Base-by-base conservation (phyloP, 73 alveolate genomes). In the Paramecium tetraurelia region DNA sequence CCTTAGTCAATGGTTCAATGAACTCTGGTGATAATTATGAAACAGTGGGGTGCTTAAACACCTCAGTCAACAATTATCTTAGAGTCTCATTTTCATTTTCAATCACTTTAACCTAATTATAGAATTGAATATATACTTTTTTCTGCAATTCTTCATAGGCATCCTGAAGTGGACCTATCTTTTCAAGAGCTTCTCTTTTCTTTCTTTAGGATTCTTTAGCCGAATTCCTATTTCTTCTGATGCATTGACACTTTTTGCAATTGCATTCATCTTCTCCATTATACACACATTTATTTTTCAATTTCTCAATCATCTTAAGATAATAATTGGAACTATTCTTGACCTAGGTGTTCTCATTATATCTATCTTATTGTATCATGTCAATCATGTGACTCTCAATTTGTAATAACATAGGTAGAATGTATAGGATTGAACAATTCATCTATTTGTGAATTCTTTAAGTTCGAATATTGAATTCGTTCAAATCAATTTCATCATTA, bases 191-290 rank as follows among this genome's bases (percentile, higher is more conserved):
- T 46, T 89, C 94, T 72, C 94, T 89, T 20, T 89, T 89, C 44
- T 89, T 89, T 48, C 75, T 89, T 50, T 89, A 46, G 11, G 94
- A 89, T 89, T 89, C 94, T 48, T 89, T 89, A 10, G 94, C 94
- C 11, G 94, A 89, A 72, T 89, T 69, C 29, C 94, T 70, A 46
- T 89, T 89, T 35, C 94, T 89, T 27, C 94, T 40, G 21, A 89
- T 89, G 68, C 94, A 89, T 89, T 89, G 36, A n/a, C 94, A 89
- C 11, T 89, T 89, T 46, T 89, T 89, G 68, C 94, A 89, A 27
- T 89, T 83, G 44, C 94, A 89, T 43, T 40, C 50, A 16, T 89
- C 94, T 46, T 89, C 94, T 22, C 94, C 94, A 69, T 89, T 89
- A 22, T 70, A 89, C 7, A 89, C 94, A 89, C 94, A 89, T 46